A percentile compares a stretch with the other conserved stretches of the same genome.
These are phyloP conservation scores for Pseudomonodictys pantanalensis DNA, from an alignment of 495 filamentous ascomycete genomes.

Conservation along the genomic window DNA sequence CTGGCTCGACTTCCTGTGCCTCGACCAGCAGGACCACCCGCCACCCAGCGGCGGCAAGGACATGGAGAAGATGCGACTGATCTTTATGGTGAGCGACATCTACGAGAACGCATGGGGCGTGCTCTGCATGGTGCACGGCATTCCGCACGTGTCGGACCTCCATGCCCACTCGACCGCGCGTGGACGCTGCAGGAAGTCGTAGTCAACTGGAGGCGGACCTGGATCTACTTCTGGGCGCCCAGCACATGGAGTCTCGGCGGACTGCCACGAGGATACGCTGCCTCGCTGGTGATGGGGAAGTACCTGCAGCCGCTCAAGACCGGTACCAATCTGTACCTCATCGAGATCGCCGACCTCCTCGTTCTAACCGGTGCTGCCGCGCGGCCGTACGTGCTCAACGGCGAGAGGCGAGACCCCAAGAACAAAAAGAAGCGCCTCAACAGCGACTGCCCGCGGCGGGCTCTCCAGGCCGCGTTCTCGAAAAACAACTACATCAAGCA, in stretches of 20 bases:
- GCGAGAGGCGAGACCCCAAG: not conserved
- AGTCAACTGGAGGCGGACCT: slow-evolving; percentile 1
- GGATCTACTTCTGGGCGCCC: slow-evolving; percentile 2
- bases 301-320: not conserved
- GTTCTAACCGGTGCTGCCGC: not conserved
- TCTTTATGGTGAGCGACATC: slow-evolving; percentile 2
- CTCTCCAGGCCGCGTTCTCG: not conserved
- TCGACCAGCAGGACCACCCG: slow-evolving; percentile 1
- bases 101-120: slow-evolving; percentile 2
- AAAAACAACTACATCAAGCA: not conserved
- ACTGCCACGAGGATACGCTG: not conserved
- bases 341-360: not conserved
- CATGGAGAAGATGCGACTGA: not conserved
- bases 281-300: not conserved
- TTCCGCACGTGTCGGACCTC: slow-evolving; percentile 1
- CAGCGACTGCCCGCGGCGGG: not conserved
- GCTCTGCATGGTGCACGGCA: slow-evolving; percentile 2
- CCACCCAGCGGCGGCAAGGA: not conserved
- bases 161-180: not conserved
- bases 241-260: not conserved
- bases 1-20: slow-evolving; percentile 6
- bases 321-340: not conserved
- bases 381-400: not conserved
- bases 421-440: not conserved
- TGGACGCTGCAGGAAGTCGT: slow-evolving; percentile 3